phyloP scores from a whole-genome alignment of 2,329 filamentous ascomycete genomes.

The Nothophoma quercina region DNA sequence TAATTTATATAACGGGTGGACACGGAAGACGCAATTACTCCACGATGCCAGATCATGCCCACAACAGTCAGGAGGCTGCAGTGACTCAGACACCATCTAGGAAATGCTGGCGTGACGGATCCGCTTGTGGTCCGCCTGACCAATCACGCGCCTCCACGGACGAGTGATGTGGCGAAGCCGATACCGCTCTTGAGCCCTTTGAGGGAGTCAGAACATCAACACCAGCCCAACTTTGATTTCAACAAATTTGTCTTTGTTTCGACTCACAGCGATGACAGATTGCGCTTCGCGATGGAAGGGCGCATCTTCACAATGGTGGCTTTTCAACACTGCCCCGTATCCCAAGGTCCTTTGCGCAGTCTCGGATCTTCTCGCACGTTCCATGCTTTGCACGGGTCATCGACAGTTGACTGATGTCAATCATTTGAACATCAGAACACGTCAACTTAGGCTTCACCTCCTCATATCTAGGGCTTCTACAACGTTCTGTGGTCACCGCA shows the following conservation, averaged over 20 bases:
- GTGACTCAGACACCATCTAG: slow-evolving; percentile 46
- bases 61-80: slow-evolving; percentile 39
- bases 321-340: background rate
- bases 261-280: slow-evolving; percentile 9
- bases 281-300: slow-evolving; percentile 5
- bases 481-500: background rate
- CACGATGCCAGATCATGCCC: slow-evolving; percentile 30
- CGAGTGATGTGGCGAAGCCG: slow-evolving; percentile 35
- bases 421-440: slow-evolving; percentile 9
- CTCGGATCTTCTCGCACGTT: slow-evolving; percentile 14
- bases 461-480: background rate
- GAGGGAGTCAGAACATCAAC: slow-evolving; percentile 35
- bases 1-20: slow-evolving; percentile 40
- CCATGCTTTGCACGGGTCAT: slow-evolving; percentile 19
- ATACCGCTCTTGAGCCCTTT: slow-evolving; percentile 31
- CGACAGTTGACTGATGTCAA: slow-evolving; percentile 7
- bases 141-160: too few species aligned
- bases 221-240: slow-evolving; percentile 18
- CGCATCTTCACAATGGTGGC: background rate
- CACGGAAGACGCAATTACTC: slow-evolving; percentile 19
- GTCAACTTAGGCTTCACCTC: slow-evolving; percentile 17
- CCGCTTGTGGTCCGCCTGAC: slow-evolving; percentile 32
- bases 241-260: slow-evolving; percentile 21
- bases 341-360: background rate
- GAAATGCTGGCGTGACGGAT: slow-evolving; percentile 34